phyloP scores from a whole-genome alignment of 371 early-diverging fungal genomes.

The Phascolomyces articulosus region DNA sequence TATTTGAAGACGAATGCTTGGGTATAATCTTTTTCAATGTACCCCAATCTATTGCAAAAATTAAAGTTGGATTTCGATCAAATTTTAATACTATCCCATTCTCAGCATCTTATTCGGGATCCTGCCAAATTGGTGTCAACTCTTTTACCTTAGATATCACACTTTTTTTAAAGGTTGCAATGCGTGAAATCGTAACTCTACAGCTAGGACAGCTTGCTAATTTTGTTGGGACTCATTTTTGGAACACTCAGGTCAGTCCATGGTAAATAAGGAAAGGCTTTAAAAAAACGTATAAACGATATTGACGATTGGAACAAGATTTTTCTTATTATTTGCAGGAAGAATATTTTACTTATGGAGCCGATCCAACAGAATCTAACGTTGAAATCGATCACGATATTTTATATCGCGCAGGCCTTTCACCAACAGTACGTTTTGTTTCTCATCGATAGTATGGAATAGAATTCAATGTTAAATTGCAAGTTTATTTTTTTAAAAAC shows the following conservation, averaged over 20 bases:
- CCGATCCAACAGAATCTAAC: constrained; percentile 10
- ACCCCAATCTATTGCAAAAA: too few species aligned
- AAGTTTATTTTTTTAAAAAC: too few species aligned
- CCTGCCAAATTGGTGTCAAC: background rate
- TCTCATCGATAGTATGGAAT: background rate
- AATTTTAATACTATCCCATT: too few species aligned
- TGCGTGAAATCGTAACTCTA: constrained; percentile 87
- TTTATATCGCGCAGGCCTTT: constrained; percentile 55
- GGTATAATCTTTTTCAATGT: too few species aligned
- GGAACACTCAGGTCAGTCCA: constrained; percentile 79
- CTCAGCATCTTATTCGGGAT: too few species aligned
- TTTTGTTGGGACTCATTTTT: constrained; percentile 89
- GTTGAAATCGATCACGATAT: constrained; percentile 58
- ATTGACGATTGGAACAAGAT: background rate
- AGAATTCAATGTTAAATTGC: too few species aligned
- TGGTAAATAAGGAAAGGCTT: background rate
- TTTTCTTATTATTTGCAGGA: constrained; percentile 28
- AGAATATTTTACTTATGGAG: constrained; percentile 47
- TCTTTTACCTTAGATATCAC: too few species aligned
- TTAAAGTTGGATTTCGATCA: too few species aligned
- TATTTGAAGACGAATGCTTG: too few species aligned
- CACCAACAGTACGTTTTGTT: constrained; percentile 30
- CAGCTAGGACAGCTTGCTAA: constrained; percentile 88
- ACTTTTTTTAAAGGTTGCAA: too few species aligned
- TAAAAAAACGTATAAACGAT: background rate